phyloP scores from a whole-genome alignment of 2,329 filamentous ascomycete species.

The Penicillium occitanis region DNA sequence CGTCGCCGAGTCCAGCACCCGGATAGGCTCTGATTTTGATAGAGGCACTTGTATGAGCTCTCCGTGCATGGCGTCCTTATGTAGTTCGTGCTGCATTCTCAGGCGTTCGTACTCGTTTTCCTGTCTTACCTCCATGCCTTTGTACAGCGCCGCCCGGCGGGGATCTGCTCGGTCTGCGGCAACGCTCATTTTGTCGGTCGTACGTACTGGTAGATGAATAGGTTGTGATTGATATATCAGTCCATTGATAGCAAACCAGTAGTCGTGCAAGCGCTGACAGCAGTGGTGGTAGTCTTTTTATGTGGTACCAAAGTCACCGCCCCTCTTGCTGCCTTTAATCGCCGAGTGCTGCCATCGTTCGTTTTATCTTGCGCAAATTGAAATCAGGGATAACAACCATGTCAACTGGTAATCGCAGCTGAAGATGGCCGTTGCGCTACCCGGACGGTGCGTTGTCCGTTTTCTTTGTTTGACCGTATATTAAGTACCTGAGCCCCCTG shows the following conservation, averaged over 20 bases:
- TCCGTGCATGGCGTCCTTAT: background rate
- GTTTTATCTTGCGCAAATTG: background rate
- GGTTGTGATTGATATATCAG: background rate
- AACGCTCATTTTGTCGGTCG: background rate
- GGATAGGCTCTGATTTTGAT: background rate
- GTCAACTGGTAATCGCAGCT: background rate
- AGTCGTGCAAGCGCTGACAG: background rate
- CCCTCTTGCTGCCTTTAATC: background rate
- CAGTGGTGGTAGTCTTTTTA: background rate
- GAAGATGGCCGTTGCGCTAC: background rate
- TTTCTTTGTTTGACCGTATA: background rate
- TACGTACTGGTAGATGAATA: background rate
- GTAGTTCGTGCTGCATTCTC: background rate
- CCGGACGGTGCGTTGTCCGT: background rate
- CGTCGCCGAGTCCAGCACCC: background rate
- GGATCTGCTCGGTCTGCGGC: constrained; percentile 1
- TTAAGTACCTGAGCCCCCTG: background rate
- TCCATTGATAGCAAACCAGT: background rate
- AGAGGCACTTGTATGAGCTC: background rate
- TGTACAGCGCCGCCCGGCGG: background rate
- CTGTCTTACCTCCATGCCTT: constrained; percentile 9
- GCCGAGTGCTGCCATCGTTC: background rate
- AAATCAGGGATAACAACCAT: background rate
- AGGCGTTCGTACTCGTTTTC: constrained; percentile 2
- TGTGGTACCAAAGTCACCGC: background rate